phyloP scores from a whole-genome alignment of 176 grass and related monocot species.

The Avena insularis region DNA sequence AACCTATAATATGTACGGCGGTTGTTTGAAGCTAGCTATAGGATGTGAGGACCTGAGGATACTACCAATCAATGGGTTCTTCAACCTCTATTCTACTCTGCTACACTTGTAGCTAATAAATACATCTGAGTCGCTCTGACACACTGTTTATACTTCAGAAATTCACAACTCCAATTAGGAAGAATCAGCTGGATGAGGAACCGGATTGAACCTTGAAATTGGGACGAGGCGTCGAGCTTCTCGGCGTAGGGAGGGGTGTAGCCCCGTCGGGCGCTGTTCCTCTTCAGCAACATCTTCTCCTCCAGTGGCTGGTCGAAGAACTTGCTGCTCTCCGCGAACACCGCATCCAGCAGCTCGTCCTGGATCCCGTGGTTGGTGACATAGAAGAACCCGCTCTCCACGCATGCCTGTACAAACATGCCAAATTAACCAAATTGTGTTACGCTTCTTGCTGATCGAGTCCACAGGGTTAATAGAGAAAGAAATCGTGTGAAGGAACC shows the following conservation, averaged over 20 bases:
- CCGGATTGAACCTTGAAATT: constrained; percentile 51
- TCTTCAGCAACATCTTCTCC: constrained; percentile 66
- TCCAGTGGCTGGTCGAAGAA: constrained; percentile 64
- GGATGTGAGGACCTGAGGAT: neutral
- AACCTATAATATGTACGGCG: neutral
- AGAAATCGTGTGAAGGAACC: constrained; percentile 39
- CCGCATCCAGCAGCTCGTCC: no score
- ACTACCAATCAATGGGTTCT: neutral
- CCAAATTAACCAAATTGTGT: no score
- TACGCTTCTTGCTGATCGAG: no score
- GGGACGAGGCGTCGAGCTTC: constrained; percentile 63
- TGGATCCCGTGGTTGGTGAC: no score
- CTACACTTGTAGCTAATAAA: neutral
- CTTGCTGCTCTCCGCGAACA: constrained; percentile 61
- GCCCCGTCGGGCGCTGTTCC: constrained; percentile 52
- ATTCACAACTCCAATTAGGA: neutral
- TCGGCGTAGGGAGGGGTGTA: constrained; percentile 75
- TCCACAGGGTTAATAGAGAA: no score
- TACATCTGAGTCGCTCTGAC: no score
- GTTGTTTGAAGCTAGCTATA: constrained; percentile 8
- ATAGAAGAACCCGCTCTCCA: no score
- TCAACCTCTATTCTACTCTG: neutral
- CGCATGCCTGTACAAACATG: no score
- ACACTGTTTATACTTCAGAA: no score
- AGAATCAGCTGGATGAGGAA: neutral